These are phyloP conservation scores for Penicillium sp. DNA, from an alignment of 2,329 filamentous ascomycete genomes.

Conservation along the genomic window DNA sequence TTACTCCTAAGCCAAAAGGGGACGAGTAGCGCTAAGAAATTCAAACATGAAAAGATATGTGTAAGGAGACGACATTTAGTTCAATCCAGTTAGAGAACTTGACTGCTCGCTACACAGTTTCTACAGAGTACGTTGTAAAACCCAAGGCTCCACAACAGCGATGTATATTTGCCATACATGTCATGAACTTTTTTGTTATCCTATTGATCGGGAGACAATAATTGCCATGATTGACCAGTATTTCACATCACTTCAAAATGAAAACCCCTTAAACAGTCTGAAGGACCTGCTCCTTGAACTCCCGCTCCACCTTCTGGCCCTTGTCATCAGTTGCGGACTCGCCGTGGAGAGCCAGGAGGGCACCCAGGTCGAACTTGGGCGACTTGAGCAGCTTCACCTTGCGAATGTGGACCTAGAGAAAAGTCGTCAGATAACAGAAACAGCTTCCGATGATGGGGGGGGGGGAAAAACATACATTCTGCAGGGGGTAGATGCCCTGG, in stretches of 20 bases:
- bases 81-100: no score
- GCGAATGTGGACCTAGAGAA: conserved; percentile 87
- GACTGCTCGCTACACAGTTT: no score
- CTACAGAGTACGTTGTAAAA: not conserved
- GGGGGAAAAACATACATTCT: conserved; percentile 75
- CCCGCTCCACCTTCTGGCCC: conserved; percentile 97
- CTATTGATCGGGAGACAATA: conserved; percentile 27
- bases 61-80: no score
- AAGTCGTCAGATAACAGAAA: conserved; percentile 25
- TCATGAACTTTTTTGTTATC: conserved; percentile 30
- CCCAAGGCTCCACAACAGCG: not conserved
- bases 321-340: conserved; percentile 95
- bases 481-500: conserved; percentile 98
- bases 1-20: no score
- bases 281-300: conserved; percentile 98
- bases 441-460: not conserved
- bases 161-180: conserved; percentile 22
- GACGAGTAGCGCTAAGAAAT: no score
- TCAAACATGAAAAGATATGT: no score
- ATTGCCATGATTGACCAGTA: conserved; percentile 61
- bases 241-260: conserved; percentile 72
- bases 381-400: conserved; percentile 99
- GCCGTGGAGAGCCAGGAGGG: conserved; percentile 93
- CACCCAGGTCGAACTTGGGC: conserved; percentile 98
- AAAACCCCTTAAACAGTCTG: conserved; percentile 79